Evolutionary conservation across 2,329 filamentous ascomycete genomes (phyloP).

Genomic region (Lachnellula arida): DNA sequence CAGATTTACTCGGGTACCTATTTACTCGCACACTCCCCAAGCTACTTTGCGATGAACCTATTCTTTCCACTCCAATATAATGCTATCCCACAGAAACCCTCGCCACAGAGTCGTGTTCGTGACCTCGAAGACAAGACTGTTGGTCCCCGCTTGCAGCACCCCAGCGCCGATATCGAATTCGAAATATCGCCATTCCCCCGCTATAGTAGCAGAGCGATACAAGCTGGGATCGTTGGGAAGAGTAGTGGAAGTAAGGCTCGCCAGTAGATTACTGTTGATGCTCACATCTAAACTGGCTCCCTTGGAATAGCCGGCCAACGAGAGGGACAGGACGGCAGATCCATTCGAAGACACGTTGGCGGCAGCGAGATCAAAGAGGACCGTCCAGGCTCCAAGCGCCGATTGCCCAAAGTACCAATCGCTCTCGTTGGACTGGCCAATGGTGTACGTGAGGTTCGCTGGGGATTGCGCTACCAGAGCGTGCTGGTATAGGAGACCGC

Average conservation of each 20-base stretch:
- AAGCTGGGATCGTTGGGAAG: slow-evolving; percentile 38
- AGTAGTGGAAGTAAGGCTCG: slow-evolving; percentile 32
- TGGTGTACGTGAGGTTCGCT: slow-evolving; percentile 40
- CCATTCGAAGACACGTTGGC: not conserved
- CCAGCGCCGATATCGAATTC: slow-evolving; percentile 33
- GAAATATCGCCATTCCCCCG: slow-evolving; percentile 39
- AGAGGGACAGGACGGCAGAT: slow-evolving; percentile 8
- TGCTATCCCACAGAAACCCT: slow-evolving; percentile 40
- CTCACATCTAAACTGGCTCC: slow-evolving; percentile 34
- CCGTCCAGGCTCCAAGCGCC: slow-evolving; percentile 12
- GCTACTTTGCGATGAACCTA: too few relatives aligned
- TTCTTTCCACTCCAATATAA: slow-evolving; percentile 33
- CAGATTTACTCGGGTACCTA: too few relatives aligned
- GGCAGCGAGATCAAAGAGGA: slow-evolving; percentile 6
- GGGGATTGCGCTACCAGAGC: slow-evolving; percentile 41
- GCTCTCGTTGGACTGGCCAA: slow-evolving; percentile 34
- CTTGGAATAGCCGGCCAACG: slow-evolving; percentile 14
- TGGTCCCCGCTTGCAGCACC: slow-evolving; percentile 33
- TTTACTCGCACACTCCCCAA: too few relatives aligned
- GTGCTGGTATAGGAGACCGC: slow-evolving; percentile 41
- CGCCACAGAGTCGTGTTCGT: slow-evolving; percentile 34
- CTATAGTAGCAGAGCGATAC: slow-evolving; percentile 38
- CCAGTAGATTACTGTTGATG: slow-evolving; percentile 34
- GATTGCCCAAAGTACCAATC: slow-evolving; percentile 48
- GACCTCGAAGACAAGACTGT: slow-evolving; percentile 36